Conservation (phyloP, 2,329 filamentous ascomycete species). For the Waltergamsia citrina region DNA sequence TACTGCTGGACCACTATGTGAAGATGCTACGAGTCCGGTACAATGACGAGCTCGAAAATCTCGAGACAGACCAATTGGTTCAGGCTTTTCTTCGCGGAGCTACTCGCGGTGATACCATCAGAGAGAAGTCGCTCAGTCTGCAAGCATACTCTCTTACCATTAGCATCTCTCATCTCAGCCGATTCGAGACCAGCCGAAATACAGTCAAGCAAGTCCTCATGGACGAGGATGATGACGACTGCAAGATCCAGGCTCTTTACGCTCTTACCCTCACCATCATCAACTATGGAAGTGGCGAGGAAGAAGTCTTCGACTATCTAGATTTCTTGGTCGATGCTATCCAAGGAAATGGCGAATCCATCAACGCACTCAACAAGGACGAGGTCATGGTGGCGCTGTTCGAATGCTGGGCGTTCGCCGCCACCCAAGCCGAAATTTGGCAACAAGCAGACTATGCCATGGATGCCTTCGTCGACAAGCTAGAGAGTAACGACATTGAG, state of each 20-base stretch:
- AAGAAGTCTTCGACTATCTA: conserved; percentile 62
- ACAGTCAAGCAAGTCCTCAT: conserved; percentile 23
- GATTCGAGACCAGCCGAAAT: conserved; percentile 18
- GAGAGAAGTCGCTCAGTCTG: conserved; percentile 59
- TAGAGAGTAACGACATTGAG: conserved; percentile 61
- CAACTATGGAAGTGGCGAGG: conserved; percentile 64
- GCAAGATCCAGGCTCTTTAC: conserved; percentile 62
- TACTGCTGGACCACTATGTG: conserved; percentile 21
- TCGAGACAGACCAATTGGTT: conserved; percentile 42
- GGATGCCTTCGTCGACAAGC: conserved; percentile 76
- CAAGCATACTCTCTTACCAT: conserved; percentile 64
- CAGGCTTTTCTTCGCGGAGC: conserved; percentile 64
- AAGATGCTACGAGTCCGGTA: conserved; percentile 44
- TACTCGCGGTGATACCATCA: conserved; percentile 56
- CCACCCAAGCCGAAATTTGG: conserved; percentile 67
- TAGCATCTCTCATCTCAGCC: conserved; percentile 44
- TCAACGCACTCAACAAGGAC: conserved; percentile 62
- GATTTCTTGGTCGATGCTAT: conserved; percentile 69
- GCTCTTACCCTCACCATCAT: conserved; percentile 63
- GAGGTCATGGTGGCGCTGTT: conserved; percentile 66
- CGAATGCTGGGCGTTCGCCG: conserved; percentile 71
- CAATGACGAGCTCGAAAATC: conserved; percentile 29
- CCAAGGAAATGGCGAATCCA: conserved; percentile 65
- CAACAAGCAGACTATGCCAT: conserved; percentile 61
- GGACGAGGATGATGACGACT: conserved; percentile 54